phyloP scores from a whole-genome alignment of 345 rosid genomes.

The Camelina sativa region DNA sequence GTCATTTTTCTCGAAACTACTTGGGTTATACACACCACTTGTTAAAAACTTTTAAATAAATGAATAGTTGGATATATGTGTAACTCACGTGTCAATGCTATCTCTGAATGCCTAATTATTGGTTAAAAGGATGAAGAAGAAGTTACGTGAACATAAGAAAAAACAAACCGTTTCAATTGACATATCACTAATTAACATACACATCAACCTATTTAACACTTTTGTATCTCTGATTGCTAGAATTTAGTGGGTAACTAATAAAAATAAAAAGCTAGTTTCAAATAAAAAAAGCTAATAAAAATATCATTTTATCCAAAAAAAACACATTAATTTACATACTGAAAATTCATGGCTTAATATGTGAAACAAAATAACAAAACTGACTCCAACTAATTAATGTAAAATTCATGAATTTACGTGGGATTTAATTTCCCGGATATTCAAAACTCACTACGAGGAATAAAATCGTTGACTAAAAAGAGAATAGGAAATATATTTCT shows the following conservation, averaged over 20 bases:
- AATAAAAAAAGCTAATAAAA: too few species aligned
- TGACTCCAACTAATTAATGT: background rate
- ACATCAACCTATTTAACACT: conserved; percentile 12
- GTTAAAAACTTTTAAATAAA: background rate
- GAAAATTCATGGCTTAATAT: background rate
- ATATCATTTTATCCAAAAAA: background rate
- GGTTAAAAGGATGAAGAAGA: background rate
- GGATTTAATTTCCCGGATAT: background rate
- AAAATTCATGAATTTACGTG: background rate
- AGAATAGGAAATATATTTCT: background rate
- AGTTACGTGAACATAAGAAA: background rate
- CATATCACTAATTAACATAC: conserved; percentile 14
- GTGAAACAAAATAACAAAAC: background rate
- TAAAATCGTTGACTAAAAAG: background rate
- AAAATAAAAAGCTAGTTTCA: too few species aligned
- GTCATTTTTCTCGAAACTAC: background rate
- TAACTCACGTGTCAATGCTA: background rate
- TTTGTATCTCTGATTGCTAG: background rate
- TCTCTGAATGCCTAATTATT: conserved; percentile 5
- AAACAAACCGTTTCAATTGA: background rate
- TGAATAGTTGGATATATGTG: background rate
- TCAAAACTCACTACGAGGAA: background rate
- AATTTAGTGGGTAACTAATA: background rate
- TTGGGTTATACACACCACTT: background rate
- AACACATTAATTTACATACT: background rate